Evolutionary conservation across 768 basidiomycete genomes (phyloP).

Genomic region (Aureoboletus auriporus): DNA sequence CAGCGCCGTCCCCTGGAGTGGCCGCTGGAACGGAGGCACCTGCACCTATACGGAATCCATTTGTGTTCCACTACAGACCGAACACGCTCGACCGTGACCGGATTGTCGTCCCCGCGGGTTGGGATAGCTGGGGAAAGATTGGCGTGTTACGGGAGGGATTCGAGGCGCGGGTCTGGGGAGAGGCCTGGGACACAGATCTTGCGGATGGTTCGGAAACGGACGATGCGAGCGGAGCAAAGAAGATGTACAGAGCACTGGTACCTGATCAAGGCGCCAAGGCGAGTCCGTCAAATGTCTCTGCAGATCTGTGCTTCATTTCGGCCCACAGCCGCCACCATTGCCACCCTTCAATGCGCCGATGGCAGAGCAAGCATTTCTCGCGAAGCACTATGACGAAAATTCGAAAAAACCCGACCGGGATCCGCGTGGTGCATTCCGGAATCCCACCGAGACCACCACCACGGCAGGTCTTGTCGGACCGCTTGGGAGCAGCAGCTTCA

Average conservation of each 20-base stretch:
- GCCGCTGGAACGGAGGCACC: constrained; percentile 32
- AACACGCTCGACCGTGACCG: constrained; percentile 92
- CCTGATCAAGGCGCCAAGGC: constrained; percentile 76
- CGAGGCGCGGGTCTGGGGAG: constrained; percentile 75
- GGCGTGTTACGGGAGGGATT: constrained; percentile 87
- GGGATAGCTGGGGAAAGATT: constrained; percentile 99
- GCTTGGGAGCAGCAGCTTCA: constrained; percentile 82
- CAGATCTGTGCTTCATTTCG: background rate
- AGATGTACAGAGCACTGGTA: constrained; percentile 66
- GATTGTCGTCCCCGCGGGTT: constrained; percentile 89
- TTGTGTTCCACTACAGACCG: constrained; percentile 83
- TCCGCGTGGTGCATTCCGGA: constrained; percentile 83
- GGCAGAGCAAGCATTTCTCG: constrained; percentile 88
- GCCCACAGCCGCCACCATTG: constrained; percentile 52
- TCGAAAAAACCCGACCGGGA: constrained; percentile 87
- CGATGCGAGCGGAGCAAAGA: constrained; percentile 54
- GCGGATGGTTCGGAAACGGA: constrained; percentile 39
- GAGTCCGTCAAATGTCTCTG: constrained; percentile 10
- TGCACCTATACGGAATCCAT: constrained; percentile 66
- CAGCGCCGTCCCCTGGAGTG: constrained; percentile 49
- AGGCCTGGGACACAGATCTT: constrained; percentile 75
- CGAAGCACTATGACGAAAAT: constrained; percentile 88
- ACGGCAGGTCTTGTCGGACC: constrained; percentile 85
- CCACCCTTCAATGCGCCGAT: constrained; percentile 78
- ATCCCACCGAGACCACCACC: constrained; percentile 57